Conservation (phyloP, 176 grass and related monocot species). For the Aegilops speltoides region DNA sequence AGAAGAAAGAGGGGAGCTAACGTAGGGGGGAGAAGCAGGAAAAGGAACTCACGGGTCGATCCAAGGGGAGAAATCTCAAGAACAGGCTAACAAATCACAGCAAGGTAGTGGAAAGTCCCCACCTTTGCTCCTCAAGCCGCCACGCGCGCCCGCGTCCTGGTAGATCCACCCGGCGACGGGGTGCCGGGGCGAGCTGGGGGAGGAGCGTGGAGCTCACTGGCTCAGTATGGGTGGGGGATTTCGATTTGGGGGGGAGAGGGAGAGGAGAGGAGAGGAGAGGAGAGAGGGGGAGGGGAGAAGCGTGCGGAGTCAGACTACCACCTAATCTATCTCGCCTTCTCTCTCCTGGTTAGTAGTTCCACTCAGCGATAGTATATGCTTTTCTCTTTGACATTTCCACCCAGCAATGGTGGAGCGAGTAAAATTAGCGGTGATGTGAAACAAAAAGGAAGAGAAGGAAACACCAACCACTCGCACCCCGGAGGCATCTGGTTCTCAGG, state of each 20-base stretch:
- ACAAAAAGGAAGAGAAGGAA: slow-evolving; percentile 42
- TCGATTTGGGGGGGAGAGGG: background rate
- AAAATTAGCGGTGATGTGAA: background rate
- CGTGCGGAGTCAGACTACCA: slow-evolving; percentile 2
- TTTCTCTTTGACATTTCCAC: slow-evolving; percentile 5
- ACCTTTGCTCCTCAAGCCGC: slow-evolving; percentile 14
- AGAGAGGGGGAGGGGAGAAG: background rate
- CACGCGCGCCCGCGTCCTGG: background rate
- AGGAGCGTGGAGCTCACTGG: slow-evolving; percentile 20
- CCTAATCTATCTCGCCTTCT: slow-evolving; percentile 22
- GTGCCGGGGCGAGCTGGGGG: background rate
- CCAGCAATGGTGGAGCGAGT: background rate
- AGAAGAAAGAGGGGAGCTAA: background rate
- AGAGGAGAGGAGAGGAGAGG: background rate
- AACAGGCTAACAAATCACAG: slow-evolving; percentile 16
- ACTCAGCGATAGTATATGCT: slow-evolving; percentile 16
- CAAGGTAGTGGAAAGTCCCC: background rate
- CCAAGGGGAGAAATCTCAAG: background rate
- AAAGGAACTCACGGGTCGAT: background rate
- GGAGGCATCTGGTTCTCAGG: slow-evolving; percentile 91
- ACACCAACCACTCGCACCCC: slow-evolving; percentile 82
- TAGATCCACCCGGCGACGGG: slow-evolving; percentile 30
- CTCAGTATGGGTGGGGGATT: background rate
- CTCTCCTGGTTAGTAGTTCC: slow-evolving; percentile 17
- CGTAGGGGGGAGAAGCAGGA: background rate